phyloP scores from a whole-genome alignment of 331 rosid species.

The Malus hybrid region DNA sequence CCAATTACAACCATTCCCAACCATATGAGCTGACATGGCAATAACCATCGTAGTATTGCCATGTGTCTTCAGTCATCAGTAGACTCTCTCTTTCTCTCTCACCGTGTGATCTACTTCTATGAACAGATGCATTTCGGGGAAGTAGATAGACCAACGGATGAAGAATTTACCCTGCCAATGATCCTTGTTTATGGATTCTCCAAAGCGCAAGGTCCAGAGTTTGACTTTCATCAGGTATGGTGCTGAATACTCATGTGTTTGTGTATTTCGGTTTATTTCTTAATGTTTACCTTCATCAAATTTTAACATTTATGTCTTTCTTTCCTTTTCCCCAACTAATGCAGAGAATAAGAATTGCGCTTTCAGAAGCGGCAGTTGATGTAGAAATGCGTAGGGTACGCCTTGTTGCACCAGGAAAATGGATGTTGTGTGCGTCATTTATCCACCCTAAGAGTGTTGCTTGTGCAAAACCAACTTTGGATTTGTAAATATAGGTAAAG shows the following conservation, averaged over 20 bases:
- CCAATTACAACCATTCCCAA: too few species aligned
- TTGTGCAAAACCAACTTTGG: slow-evolving; percentile 35
- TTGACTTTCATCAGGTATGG: slow-evolving; percentile 83
- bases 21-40: too few species aligned
- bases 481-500: neutral
- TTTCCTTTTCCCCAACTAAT: neutral
- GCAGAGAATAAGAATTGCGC: slow-evolving; percentile 83
- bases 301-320: neutral
- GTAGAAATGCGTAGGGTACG: slow-evolving; percentile 77
- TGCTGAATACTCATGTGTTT: neutral
- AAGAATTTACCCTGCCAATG: slow-evolving; percentile 41
- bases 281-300: neutral
- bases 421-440: slow-evolving; percentile 93
- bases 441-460: slow-evolving; percentile 73
- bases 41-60: too few species aligned
- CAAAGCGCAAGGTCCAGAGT: slow-evolving; percentile 90
- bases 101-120: neutral
- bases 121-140: slow-evolving; percentile 76
- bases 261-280: neutral
- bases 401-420: slow-evolving; percentile 88
- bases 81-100: slow-evolving; percentile 7
- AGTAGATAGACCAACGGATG: slow-evolving; percentile 37
- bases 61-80: too few species aligned
- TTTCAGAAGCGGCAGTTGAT: slow-evolving; percentile 66
- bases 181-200: slow-evolving; percentile 95